Conservation (phyloP, 257 asterid species). For the Jacaranda mimosifolia region DNA sequence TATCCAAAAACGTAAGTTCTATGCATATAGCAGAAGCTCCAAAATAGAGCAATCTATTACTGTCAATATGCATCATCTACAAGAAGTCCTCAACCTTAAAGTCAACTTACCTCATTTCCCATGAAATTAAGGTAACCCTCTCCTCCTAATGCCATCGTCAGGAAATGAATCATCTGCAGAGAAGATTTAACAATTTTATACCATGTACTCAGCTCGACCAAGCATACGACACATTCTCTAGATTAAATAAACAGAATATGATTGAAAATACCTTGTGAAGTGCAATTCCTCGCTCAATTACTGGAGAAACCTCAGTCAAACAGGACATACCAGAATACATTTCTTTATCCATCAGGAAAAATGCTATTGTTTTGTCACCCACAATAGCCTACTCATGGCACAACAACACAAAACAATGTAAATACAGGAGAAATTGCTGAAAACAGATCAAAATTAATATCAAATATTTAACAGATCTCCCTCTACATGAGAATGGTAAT, state of each 20-base stretch:
- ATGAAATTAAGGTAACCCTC: conserved; percentile 97
- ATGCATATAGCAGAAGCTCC: conserved; percentile 30
- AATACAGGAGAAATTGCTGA: conserved; percentile 22
- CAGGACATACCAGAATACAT: conserved; percentile 98
- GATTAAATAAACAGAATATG: conserved; percentile 20
- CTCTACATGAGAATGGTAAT: background rate
- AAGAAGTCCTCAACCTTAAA: conserved; percentile 10
- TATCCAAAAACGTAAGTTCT: conserved; percentile 15
- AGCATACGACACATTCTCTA: conserved; percentile 29
- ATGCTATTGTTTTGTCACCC: conserved; percentile 95
- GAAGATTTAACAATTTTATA: conserved; percentile 27
- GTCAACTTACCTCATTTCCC: conserved; percentile 91
- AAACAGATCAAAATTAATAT: conserved; percentile 23
- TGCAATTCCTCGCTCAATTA: conserved; percentile 87
- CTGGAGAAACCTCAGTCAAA: conserved; percentile 81
- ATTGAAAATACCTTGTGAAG: conserved; percentile 84
- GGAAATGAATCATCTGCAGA: conserved; percentile 93
- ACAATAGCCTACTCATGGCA: conserved; percentile 76
- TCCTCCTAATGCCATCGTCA: conserved; percentile 97
- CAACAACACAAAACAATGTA: conserved; percentile 33
- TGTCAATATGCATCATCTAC: conserved; percentile 18
- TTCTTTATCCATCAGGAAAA: conserved; percentile 91
- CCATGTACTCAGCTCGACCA: conserved; percentile 24
- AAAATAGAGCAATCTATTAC: conserved; percentile 20
- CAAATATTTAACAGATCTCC: conserved; percentile 1